Evolutionary conservation across 164 flowering plant species (phyloP), one percentile per base, ranked within the genome.

Genomic region (Liquidambar formosana): DNA sequence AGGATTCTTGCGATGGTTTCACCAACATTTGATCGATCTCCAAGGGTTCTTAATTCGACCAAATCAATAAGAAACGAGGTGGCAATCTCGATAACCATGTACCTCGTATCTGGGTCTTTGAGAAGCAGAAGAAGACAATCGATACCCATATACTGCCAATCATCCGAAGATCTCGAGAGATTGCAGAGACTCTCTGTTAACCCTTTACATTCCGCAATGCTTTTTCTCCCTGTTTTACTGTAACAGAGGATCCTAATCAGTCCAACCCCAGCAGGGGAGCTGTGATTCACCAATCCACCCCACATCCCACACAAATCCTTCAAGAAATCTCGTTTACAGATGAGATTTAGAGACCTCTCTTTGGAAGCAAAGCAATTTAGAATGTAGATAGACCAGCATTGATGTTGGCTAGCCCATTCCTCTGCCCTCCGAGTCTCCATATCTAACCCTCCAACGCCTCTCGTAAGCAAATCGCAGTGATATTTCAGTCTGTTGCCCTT

Each of bases 321-420:
- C 68, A 93, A 71, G 67, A 91, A 93, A 1, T 62, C 77, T 57
- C 66, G 68, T 13, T 71, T 80, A 72, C 93, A 85, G 28, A 93
- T 88, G 33, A 84, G 71, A 72, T 70, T 27, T 18, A 93, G 52
- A 21, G 75, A 68, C 70, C 78, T 79, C 49, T 76, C 82, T 66
- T 86, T 86, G 64, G 63, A 76, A 28, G 93, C 94, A 73, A 93
- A 91, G 77, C 98, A 91, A 45, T 87, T 89, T 10, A 93, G 70
- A 1, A 91, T 81, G 66, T 89, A 75, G 14, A 91, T 71, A 14
- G 84, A 88, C 98, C 98, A 93, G 63, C 96, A 89, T 45, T 91
- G 98, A 25, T 85, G 78, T 64, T 93, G 98, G 68, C 94, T 88
- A 1, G 93, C 91, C 98, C 96, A 91, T 73, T 91, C 95, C 74